A percentile compares a stretch with the other conserved stretches of the same genome.
These are phyloP conservation scores for Pogostemon cablin DNA, from an alignment of 257 asterid species.

Conservation along the genomic window DNA sequence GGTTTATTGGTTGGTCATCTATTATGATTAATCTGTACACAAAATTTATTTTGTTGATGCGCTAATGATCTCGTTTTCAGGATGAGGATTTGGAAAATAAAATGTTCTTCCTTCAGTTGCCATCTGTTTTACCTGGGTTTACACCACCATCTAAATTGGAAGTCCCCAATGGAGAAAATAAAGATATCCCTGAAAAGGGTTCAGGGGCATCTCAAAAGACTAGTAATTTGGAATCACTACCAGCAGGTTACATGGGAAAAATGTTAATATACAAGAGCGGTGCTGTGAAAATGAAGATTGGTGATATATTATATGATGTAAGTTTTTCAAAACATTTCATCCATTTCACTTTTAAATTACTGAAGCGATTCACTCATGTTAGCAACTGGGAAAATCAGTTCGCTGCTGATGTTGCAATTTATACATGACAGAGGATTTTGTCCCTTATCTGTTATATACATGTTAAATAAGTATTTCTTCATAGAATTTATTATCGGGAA, in stretches of 20 bases:
- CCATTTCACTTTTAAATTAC: not conserved
- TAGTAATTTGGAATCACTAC: conserved; percentile 46
- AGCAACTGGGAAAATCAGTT: not conserved
- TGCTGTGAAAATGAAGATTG: conserved; percentile 81
- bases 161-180: conserved; percentile 32
- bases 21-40: not conserved
- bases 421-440: not conserved
- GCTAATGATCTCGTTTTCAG: conserved; percentile 42
- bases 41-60: not conserved
- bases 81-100: conserved; percentile 52
- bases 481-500: not conserved
- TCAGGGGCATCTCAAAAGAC: conserved; percentile 35
- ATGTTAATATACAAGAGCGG: conserved; percentile 75
- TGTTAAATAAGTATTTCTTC: too few species aligned
- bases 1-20: conserved; percentile 64
- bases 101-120: conserved; percentile 72
- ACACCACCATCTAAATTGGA: conserved; percentile 40
- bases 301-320: conserved; percentile 74
- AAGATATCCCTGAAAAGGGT: conserved; percentile 35
- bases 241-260: conserved; percentile 76
- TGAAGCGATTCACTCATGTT: not conserved
- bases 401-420: not conserved
- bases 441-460: too few species aligned
- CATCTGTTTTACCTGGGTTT: conserved; percentile 51
- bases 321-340: conserved; percentile 29